Conservation (phyloP, 1,284 basidiomycete species). For the Phellopilus nigrolimitatus region DNA sequence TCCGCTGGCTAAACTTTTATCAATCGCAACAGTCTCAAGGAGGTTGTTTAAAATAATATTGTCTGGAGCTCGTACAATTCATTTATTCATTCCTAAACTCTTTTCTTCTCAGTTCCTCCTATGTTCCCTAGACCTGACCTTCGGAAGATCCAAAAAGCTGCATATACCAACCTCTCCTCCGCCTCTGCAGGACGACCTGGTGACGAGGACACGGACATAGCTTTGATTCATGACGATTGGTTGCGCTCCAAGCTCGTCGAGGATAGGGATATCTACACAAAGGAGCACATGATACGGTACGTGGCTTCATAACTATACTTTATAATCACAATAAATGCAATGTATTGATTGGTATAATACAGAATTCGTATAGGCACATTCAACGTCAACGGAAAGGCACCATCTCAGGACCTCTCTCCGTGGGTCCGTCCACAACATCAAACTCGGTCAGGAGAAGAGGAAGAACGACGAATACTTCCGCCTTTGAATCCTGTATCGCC, state of each 20-base stretch:
- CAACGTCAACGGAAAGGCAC: slow-evolving; percentile 72
- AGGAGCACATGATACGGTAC: slow-evolving; percentile 24
- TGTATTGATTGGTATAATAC: neutral
- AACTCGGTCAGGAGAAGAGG: neutral
- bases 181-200: slow-evolving; percentile 57
- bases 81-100: neutral
- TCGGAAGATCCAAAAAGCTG: slow-evolving; percentile 39
- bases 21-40: neutral
- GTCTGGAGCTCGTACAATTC: neutral
- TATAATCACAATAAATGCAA: slow-evolving; percentile 5
- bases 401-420: slow-evolving; percentile 58
- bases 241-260: slow-evolving; percentile 40
- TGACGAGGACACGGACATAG: slow-evolving; percentile 54
- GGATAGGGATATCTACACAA: slow-evolving; percentile 22
- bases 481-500: slow-evolving; percentile 29
- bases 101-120: neutral
- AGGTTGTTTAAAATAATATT: neutral
- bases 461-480: slow-evolving; percentile 32
- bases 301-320: slow-evolving; percentile 2
- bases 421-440: slow-evolving; percentile 35
- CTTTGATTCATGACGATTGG: slow-evolving; percentile 59
- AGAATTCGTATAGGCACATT: slow-evolving; percentile 71
- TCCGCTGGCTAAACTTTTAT: slow-evolving; percentile 9
- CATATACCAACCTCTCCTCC: slow-evolving; percentile 48
- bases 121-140: slow-evolving; percentile 39